phyloP scores from a whole-genome alignment of 2,329 filamentous ascomycete genomes.

The Phaeosphaeriaceae sp. region DNA sequence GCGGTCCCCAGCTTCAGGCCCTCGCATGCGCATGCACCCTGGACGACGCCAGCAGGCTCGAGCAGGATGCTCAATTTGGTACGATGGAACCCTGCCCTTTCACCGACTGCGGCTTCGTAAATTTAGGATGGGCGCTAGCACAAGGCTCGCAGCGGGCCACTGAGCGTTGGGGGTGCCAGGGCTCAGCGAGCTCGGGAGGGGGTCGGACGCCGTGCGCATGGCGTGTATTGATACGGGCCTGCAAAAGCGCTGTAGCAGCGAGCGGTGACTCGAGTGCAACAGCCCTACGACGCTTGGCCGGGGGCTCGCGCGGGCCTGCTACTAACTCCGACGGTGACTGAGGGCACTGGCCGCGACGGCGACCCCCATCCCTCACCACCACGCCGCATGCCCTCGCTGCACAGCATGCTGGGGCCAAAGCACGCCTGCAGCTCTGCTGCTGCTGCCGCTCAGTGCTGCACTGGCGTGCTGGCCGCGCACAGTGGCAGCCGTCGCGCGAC shows the following conservation, averaged over 20 bases:
- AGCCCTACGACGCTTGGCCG: constrained; percentile 35
- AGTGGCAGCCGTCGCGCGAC: no score
- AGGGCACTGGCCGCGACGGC: background rate
- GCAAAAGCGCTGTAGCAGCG: constrained; percentile 28
- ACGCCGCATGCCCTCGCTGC: background rate
- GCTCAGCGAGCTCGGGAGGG: constrained; percentile 30
- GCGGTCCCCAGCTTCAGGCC: constrained; percentile 40
- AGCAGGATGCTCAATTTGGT: constrained; percentile 31
- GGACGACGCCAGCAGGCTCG: constrained; percentile 30
- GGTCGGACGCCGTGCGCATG: constrained; percentile 29
- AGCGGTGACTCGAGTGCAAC: constrained; percentile 32
- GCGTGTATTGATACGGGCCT: constrained; percentile 15
- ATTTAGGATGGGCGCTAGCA: constrained; percentile 39
- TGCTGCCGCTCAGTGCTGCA: background rate
- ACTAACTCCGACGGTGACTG: constrained; percentile 19
- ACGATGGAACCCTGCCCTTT: constrained; percentile 36
- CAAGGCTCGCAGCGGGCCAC: constrained; percentile 33
- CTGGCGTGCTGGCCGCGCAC: no score
- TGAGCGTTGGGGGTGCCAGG: constrained; percentile 29
- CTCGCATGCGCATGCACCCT: constrained; percentile 29
- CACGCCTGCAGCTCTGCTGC: background rate
- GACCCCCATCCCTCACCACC: background rate
- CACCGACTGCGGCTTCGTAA: constrained; percentile 41
- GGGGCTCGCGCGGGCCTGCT: constrained; percentile 21
- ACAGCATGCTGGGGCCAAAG: constrained; percentile 13